Evolutionary conservation across 1,139 yeast species (phyloP), one percentile per base, ranked within the genome.

Genomic region (Blastobotrys apis): DNA sequence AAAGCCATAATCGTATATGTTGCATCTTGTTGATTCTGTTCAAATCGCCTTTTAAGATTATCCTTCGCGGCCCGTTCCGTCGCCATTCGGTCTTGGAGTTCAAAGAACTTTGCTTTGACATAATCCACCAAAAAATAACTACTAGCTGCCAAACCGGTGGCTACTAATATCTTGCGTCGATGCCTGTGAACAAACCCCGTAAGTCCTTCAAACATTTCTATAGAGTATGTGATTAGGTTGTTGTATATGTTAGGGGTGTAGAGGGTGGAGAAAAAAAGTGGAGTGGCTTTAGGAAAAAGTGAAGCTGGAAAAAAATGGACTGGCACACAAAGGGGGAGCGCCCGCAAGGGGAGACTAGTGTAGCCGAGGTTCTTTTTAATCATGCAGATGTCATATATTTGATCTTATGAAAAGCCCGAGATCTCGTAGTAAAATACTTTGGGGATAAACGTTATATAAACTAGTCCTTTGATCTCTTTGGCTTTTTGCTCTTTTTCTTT

Each of bases 1-100:
- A 92, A 73, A 8, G 95, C 92, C 61, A 85, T 72, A 47, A 90
- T 78, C 0, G 97, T 90, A 65, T 80, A 81, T 45, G 85, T 75
- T 41, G 96, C 86, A 66, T 92, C 97, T 56, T 82, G 83, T 60
- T 90, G 97, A 17, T 96, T 92, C 67, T 88, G 97, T 44, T 84
- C 80, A 59, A 88, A 92, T 50, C 95, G 68, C 15, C 71, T 58
- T 40, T 69, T 67, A 37, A 69, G 57, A 48, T 84, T 94, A 58
- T 86, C 95, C 56, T 82, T 79, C 43, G 88, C 82, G 48, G 82
- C 78, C 47, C 83, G 76, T 65, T 87, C 94, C 55, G 84, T 85
- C 47, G 77, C 74, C 47, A 87, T 66, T 39, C 81, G 72, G 53
- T 81, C 77, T 60, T 83, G 90, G 54, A 83, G 75, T 60, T 81